Conservation (phyloP, 2,329 filamentous ascomycete species). For the Thielaviopsis populi region DNA sequence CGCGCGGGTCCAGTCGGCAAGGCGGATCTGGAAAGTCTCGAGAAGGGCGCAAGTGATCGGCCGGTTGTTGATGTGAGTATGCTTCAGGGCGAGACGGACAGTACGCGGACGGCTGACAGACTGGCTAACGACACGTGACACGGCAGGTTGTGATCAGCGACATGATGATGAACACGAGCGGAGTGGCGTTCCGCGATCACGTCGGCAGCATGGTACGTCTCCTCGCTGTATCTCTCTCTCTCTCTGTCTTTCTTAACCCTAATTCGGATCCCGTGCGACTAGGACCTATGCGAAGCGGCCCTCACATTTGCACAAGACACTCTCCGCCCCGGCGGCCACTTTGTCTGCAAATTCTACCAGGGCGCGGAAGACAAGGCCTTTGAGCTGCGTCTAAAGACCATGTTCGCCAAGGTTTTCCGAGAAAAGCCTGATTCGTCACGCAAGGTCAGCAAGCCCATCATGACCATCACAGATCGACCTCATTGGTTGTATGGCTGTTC, state of each 20-base stretch:
- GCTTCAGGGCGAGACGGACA: background rate
- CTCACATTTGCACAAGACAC: constrained; percentile 75
- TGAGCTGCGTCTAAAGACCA: constrained; percentile 54
- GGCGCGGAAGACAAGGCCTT: constrained; percentile 71
- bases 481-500: background rate
- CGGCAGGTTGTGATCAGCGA: constrained; percentile 75
- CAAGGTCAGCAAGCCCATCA: constrained; percentile 55
- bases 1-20: background rate
- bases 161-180: constrained; percentile 99
- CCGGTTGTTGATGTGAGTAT: constrained; percentile 12
- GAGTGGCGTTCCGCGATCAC: constrained; percentile 74
- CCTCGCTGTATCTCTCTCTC: background rate
- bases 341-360: constrained; percentile 96
- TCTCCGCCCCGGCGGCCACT: constrained; percentile 67
- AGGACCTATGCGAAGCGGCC: constrained; percentile 80
- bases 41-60: background rate
- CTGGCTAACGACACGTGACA: background rate
- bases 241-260: background rate
- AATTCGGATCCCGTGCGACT: background rate
- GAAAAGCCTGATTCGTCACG: constrained; percentile 89
- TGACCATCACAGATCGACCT: too few relatives aligned
- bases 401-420: constrained; percentile 68
- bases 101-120: background rate
- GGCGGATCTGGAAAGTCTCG: background rate
- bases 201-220: constrained; percentile 76